phyloP scores from a whole-genome alignment of 192 early-diverging fungal genomes.

The Helicostylum pulchrum region DNA sequence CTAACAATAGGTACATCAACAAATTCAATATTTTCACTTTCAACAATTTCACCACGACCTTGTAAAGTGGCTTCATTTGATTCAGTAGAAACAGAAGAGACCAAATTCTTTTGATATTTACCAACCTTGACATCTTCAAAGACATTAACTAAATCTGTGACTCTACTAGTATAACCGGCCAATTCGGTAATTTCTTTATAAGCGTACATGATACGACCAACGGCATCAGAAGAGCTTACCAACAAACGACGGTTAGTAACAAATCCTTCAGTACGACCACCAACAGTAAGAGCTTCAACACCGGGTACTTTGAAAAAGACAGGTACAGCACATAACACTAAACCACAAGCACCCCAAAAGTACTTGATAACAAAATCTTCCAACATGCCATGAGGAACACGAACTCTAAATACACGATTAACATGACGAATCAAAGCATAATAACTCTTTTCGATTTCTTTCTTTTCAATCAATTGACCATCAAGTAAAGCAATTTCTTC shows the following conservation, averaged over 20 bases:
- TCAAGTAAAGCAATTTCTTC: slow-evolving; percentile 93
- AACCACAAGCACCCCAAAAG: slow-evolving; percentile 92
- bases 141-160: slow-evolving; percentile 79
- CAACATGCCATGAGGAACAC: slow-evolving; percentile 90
- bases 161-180: slow-evolving; percentile 92
- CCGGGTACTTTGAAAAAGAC: slow-evolving; percentile 67
- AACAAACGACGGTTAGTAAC: slow-evolving; percentile 75
- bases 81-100: slow-evolving; percentile 51
- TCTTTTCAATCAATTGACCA: slow-evolving; percentile 82
- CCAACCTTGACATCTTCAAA: slow-evolving; percentile 85
- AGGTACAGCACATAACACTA: slow-evolving; percentile 82
- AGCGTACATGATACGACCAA: slow-evolving; percentile 86
- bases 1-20: slow-evolving; percentile 89
- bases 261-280: slow-evolving; percentile 63
- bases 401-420: slow-evolving; percentile 78
- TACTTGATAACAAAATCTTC: slow-evolving; percentile 99
- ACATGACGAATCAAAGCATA: slow-evolving; percentile 80
- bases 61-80: slow-evolving; percentile 53
- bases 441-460: slow-evolving; percentile 76
- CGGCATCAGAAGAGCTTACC: slow-evolving; percentile 73
- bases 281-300: slow-evolving; percentile 36
- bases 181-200: slow-evolving; percentile 95
- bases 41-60: slow-evolving; percentile 65
- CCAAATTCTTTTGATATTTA: slow-evolving; percentile 72
- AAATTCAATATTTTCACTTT: slow-evolving; percentile 84